Base-by-base conservation (phyloP, 2,329 filamentous ascomycete species). In the Periconia sp. region DNA sequence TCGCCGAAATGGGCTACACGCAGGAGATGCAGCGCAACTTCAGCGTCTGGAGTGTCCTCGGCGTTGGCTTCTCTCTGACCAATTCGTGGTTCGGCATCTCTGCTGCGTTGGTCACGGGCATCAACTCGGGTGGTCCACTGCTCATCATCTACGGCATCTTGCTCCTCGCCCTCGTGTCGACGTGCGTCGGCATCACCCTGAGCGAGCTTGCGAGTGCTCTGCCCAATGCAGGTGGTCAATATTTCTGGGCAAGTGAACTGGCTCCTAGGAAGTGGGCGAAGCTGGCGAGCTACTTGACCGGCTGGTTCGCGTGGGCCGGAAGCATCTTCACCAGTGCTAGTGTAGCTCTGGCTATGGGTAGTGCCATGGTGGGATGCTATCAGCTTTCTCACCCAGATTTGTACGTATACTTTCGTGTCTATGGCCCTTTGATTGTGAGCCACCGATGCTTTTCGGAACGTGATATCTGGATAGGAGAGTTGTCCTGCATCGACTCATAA, bases 301-400 rank as follows among this genome's bases (percentile, higher is more conserved):
- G 79, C 1, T 82, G 77, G 74, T 76, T 82, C 53, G 79, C 79
- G 1, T 83, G 80, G 75, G 78, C 79, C n/a, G 81, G 80, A 15
- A 74, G 76, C 19, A 77, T 84, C 50, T 83, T 83, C 56, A 82
- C 80, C 8, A 79, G 73, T 58, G 80, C 82, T 17, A 81, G 78
- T 66, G 79, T 82, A 17, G 77, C 79, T 3, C 62, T 83, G 45
- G 77, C 77, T 45, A 68, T 82, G 48, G 80, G 76, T 5, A 74
- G 74, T 58, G 80, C 76, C 2, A 59, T 76, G 40, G 76, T 82
- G 42, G 81, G 81, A 20, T 81, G 80, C 63, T 82, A 77, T 66
- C 78, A 81, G 58, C 62, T 83, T 50, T 69, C 72, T 13, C 78
- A 83, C 69, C 80, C 81, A 9, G 76, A 78, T 45, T 77, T 82